Evolutionary conservation across 805 yeast species (phyloP).

Genomic region (Candida patagonica): DNA sequence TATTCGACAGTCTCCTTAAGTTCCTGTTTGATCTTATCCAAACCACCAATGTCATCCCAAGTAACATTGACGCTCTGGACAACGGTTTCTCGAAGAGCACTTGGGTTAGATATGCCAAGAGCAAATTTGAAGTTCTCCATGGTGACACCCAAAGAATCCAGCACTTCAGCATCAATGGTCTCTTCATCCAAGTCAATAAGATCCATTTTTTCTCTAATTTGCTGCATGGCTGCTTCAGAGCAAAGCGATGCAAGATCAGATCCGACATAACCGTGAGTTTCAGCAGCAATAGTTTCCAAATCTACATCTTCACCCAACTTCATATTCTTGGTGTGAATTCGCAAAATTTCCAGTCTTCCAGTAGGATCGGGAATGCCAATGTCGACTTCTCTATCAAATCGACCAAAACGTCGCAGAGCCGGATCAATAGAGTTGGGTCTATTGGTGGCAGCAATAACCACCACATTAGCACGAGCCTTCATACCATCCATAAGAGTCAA

Average conservation of each 20-base stretch:
- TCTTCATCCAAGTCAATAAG: constrained; percentile 92
- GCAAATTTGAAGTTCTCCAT: constrained; percentile 99
- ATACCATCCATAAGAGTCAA: constrained; percentile 99
- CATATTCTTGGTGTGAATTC: constrained; percentile 98
- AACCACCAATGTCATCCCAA: constrained; percentile 99
- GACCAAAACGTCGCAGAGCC: constrained; percentile 76
- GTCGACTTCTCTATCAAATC: constrained; percentile 80
- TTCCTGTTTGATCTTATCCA: constrained; percentile 92
- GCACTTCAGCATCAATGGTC: constrained; percentile 92
- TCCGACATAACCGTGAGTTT: constrained; percentile 99
- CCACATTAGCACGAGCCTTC: constrained; percentile 98
- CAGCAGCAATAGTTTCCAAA: constrained; percentile 89
- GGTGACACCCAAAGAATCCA: constrained; percentile 93
- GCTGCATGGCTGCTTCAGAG: constrained; percentile 99
- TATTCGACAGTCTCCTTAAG: constrained; percentile 98
- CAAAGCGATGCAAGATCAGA: constrained; percentile 97
- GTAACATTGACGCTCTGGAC: constrained; percentile 97
- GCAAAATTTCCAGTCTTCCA: constrained; percentile 92
- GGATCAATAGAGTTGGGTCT: constrained; percentile 83
- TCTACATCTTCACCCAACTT: constrained; percentile 92
- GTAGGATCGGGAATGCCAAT: constrained; percentile 95
- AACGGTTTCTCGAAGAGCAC: constrained; percentile 98
- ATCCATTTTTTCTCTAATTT: constrained; percentile 99
- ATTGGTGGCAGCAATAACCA: constrained; percentile 96
- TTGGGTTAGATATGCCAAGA: constrained; percentile 94